These are phyloP conservation scores for Lasiodiplodia theobromae DNA, from an alignment of 2,329 filamentous ascomycete species.

Conservation along the genomic window DNA sequence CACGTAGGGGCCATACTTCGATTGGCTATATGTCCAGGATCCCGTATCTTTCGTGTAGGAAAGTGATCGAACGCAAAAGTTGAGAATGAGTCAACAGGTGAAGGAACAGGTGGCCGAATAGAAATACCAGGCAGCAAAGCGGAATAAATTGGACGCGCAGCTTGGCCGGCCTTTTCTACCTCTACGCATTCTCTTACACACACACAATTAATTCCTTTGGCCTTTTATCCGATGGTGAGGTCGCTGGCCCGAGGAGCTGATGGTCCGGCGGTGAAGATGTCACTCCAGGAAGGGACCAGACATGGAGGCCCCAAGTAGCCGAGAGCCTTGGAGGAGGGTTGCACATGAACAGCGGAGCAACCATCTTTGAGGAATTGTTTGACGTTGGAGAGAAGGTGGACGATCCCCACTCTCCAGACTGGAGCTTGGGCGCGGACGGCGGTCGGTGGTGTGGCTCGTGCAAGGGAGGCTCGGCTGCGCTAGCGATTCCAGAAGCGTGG, in stretches of 20 bases:
- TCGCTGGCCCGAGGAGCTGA: neutral
- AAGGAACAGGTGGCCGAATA: neutral
- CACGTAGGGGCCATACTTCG: neutral
- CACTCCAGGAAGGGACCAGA: neutral
- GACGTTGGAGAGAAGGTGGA: neutral
- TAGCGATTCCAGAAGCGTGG: constrained; percentile 29
- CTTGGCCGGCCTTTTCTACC: neutral
- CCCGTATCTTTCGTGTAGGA: neutral
- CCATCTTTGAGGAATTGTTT: neutral
- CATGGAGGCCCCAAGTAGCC: neutral
- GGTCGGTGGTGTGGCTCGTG: constrained; percentile 13
- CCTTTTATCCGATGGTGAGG: neutral
- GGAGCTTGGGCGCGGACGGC: neutral
- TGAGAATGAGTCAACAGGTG: neutral
- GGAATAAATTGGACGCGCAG: neutral
- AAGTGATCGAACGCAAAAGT: neutral
- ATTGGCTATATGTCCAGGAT: no score
- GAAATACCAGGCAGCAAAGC: neutral
- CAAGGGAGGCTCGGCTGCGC: constrained; percentile 8
- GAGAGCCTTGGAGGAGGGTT: neutral
- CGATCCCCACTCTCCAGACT: constrained; percentile 5
- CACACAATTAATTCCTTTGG: neutral
- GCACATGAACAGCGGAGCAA: no score
- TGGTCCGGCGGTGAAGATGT: neutral
- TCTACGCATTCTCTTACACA: neutral